A percentile compares a stretch with the other conserved stretches of the same genome.
Evolutionary conservation across 2,329 filamentous ascomycete genomes (phyloP).

Genomic region (Pezizomycotina sp.): DNA sequence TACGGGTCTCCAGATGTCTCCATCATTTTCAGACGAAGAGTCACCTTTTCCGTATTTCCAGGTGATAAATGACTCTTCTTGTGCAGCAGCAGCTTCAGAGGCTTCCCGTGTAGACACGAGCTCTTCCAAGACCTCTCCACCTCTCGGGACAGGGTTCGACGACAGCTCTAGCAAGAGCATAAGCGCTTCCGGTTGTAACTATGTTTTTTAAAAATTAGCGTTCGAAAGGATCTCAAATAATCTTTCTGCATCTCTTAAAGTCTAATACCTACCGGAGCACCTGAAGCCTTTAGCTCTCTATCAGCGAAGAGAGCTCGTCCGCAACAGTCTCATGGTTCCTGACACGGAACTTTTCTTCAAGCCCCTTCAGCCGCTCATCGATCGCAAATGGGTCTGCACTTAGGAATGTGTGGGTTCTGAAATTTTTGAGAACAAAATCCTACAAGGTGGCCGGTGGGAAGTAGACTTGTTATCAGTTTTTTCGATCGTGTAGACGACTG

Average conservation of each 20-base stretch:
- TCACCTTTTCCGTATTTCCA: too few relatives aligned
- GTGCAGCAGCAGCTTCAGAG: too few relatives aligned
- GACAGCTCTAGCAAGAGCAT: slow-evolving; percentile 67
- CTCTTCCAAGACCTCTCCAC: background rate
- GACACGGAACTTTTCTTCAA: slow-evolving; percentile 76
- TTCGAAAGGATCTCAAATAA: too few relatives aligned
- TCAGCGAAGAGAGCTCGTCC: slow-evolving; percentile 45
- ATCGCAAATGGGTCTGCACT: slow-evolving; percentile 8
- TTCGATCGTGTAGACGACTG: too few relatives aligned
- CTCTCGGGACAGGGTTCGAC: slow-evolving; percentile 52
- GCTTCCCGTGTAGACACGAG: background rate
- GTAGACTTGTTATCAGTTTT: too few relatives aligned
- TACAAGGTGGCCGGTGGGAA: slow-evolving; percentile 5
- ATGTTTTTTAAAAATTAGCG: too few relatives aligned
- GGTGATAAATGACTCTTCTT: too few relatives aligned
- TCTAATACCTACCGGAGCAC: slow-evolving; percentile 42
- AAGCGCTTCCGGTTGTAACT: slow-evolving; percentile 65
- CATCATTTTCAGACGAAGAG: too few relatives aligned
- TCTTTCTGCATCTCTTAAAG: too few relatives aligned
- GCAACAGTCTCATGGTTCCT: slow-evolving; percentile 64
- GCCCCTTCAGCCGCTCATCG: slow-evolving; percentile 20
- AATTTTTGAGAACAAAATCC: slow-evolving; percentile 10
- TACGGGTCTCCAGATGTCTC: too few relatives aligned
- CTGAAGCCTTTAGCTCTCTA: background rate
- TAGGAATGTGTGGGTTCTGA: background rate